Base-by-base conservation (phyloP, 2,329 filamentous ascomycete genomes). In the Lachnum nothofagi region DNA sequence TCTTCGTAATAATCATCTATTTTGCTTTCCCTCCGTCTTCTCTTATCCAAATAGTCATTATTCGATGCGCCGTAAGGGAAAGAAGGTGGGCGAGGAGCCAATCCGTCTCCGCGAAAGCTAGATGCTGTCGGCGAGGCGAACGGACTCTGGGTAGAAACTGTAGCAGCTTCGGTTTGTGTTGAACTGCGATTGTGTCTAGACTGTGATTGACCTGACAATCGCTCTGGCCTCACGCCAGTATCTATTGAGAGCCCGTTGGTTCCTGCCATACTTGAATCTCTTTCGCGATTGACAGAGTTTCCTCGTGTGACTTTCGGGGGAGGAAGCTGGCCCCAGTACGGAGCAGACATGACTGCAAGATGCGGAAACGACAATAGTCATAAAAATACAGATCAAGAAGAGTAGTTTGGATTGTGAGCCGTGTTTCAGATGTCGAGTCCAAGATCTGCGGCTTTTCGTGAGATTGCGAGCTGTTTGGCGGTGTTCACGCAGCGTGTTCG, bases 41-140 rank as follows among this genome's bases (percentile, higher is more conserved):
- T 68, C 59, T 67, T 74, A 51, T 74, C 72, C 35, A 65, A 44
- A 40, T 69, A 67, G 44, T 76, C 72, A 45, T 68, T 68, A 40
- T 71, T 67, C 34, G 42, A 61, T 48, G 69, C 63, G 53, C 65
- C 68, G 65, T 75, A 76, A 48, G 75, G 72, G 48, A 78, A 72
- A 2, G 79, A 80, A n/a, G 77, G 70, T 33, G 80, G 80, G 49
- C 79, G 74, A 44, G 80, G 79, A 57, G 79, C 75, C 53, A 82
- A 70, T 22, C 78, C 79, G 56, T 74, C 69, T 46, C 65, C 70
- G 39, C 67, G 67, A 59, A 79, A 77, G 60, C 67, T 76, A 24
- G 77, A 73, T 45, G 70, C 65, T 38, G 72, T 72, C 35, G 80
- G 79, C 29, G 79, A 81, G 54, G 70, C 73, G 60, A 75, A 74